Base-by-base conservation (phyloP, 177 flowering plant genomes). In the Tripterygium wilfordii region DNA sequence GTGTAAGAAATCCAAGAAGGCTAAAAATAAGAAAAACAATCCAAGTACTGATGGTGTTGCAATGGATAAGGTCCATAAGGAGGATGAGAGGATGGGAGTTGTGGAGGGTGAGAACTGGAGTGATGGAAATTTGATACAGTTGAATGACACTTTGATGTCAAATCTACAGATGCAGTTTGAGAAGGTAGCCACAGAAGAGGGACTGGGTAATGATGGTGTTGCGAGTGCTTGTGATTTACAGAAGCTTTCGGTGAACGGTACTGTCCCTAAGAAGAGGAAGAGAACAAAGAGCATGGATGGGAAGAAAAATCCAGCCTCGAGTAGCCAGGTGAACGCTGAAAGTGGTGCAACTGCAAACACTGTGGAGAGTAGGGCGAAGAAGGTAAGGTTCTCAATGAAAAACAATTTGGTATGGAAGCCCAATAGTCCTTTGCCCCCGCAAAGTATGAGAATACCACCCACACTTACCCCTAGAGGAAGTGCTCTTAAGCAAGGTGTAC, bases 391-490 rank as follows among this genome's bases (percentile, higher is more conserved):
- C 60, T 62, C 88, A 18, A 88, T 88, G 83, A 85, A 85, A 53
- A 83, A 57, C 58, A 88, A 91, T 57, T 48, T 91, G 67, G 83
- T 88, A 2, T 91, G 98, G 98, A 88, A 85, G 53, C 95, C 96
- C 3, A 78, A 75, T 12, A 82, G 44, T 52, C 96, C 98, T 25
- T 58, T 91, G 49, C 96, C 98, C 37, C 94, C 95, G 0, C 78
- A 85, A 49, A 70, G 70, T 49, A 60, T 92, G 79, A 83, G 98
- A 64, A 33, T 88, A 43, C 98, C 98, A 9, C 95, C 98, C 3
- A 83, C 96, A 44, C 86, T 63, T 28, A 82, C 95, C 23, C 98
- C 98, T 13, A 69, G 96, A 58, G 98, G 98, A 15, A 92, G 98
- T 75, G 98, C 98, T 0, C 82, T 92, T 26, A 92, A 91, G 76